Percentiles rank a stretch among this genome's conserved stretches.
These are phyloP conservation scores for Biscogniauxia mediterranea DNA, from an alignment of 2,329 filamentous ascomycete species.

Conservation along the genomic window DNA sequence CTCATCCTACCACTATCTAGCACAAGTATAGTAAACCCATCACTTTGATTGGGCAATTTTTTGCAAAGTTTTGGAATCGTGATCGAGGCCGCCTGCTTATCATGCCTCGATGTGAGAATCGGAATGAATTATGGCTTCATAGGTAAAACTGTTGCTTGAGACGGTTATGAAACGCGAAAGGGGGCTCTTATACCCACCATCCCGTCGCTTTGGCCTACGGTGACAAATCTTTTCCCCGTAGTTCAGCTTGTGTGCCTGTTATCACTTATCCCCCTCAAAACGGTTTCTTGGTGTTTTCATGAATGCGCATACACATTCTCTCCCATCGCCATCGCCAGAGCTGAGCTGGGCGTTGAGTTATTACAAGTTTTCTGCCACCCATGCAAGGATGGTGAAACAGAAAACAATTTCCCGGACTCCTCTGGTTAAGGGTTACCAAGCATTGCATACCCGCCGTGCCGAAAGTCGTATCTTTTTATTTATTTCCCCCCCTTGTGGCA, in stretches of 20 bases:
- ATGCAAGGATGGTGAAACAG: conserved; percentile 17
- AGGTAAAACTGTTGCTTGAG: conserved; percentile 16
- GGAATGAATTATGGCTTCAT: conserved; percentile 2
- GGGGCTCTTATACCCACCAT: conserved; percentile 7
- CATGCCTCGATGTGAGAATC: conserved; percentile 8
- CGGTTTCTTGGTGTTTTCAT: conserved; percentile 4
- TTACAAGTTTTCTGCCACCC: conserved; percentile 4
- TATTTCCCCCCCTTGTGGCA: background rate
- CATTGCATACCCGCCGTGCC: background rate
- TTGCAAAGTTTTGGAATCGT: background rate
- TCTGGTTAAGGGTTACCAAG: background rate
- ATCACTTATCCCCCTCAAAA: background rate
- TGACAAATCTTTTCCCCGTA: conserved; percentile 14
- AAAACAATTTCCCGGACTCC: background rate
- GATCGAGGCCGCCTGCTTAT: background rate
- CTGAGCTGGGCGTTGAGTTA: conserved; percentile 6
- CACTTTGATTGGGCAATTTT: background rate
- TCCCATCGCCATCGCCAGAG: conserved; percentile 1
- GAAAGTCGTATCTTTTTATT: background rate
- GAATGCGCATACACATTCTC: conserved; percentile 2
- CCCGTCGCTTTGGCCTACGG: conserved; percentile 14
- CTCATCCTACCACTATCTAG: background rate
- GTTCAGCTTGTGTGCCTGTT: background rate
- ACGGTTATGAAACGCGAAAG: conserved; percentile 27
- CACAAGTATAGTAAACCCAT: background rate